phyloP scores from a whole-genome alignment of 2,329 filamentous ascomycete genomes.

The Pseudogymnoascus sp. region DNA sequence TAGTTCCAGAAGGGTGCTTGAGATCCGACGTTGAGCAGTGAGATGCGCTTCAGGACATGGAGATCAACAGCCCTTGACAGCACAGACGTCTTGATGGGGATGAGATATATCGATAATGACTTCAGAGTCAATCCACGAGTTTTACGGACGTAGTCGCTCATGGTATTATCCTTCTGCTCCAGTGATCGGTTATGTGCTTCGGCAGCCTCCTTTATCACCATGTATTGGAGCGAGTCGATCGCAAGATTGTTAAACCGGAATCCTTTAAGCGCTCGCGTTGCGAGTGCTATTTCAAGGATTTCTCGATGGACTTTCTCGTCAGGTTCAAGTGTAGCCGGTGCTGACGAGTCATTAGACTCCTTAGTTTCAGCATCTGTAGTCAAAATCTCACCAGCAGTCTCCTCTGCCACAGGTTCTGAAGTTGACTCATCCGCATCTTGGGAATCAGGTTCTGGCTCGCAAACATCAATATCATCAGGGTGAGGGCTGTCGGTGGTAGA shows the following conservation, averaged over 20 bases:
- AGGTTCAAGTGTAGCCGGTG: not conserved
- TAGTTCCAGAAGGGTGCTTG: slow-evolving; percentile 55
- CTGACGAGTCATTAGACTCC: too few species aligned
- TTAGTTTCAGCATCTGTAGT: not conserved
- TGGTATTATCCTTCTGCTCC: slow-evolving; percentile 15
- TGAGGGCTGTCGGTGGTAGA: slow-evolving; percentile 18
- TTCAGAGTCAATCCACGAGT: slow-evolving; percentile 53
- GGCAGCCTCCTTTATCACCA: not conserved
- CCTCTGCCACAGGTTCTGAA: not conserved
- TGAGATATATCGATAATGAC: slow-evolving; percentile 48
- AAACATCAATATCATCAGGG: slow-evolving; percentile 31
- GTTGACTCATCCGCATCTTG: not conserved
- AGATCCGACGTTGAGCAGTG: slow-evolving; percentile 56
- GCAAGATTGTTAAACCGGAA: not conserved
- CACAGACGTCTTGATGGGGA: slow-evolving; percentile 54
- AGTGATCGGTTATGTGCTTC: not conserved
- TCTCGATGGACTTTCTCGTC: not conserved
- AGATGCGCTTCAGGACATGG: slow-evolving; percentile 48
- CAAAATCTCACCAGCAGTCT: not conserved
- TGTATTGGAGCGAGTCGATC: not conserved
- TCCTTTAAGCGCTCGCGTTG: not conserved
- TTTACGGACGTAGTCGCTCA: slow-evolving; percentile 48
- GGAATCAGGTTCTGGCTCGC: slow-evolving; percentile 21
- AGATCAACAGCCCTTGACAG: slow-evolving; percentile 52
- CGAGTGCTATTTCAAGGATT: not conserved